Conservation (phyloP, 1,284 basidiomycete species). For the Stereum hirsutum region DNA sequence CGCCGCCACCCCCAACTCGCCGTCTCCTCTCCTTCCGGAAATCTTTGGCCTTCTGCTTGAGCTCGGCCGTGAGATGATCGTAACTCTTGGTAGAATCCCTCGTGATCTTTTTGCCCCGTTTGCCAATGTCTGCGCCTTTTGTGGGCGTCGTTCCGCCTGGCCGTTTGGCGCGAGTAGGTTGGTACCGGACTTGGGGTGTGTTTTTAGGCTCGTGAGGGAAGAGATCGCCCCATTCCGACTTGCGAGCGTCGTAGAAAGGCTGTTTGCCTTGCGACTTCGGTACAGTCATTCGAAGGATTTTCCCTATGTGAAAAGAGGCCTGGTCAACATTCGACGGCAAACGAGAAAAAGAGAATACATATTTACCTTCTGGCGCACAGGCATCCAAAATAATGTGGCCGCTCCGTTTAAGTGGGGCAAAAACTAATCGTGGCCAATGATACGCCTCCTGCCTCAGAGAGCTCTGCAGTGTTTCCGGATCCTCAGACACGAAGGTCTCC, state of each 20-base stretch:
- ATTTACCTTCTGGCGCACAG: conserved; percentile 74
- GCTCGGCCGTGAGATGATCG: conserved; percentile 26
- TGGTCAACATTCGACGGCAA: background rate
- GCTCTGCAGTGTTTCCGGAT: conserved; percentile 31
- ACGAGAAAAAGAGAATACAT: too few species aligned
- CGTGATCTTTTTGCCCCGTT: conserved; percentile 22
- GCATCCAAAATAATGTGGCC: conserved; percentile 93
- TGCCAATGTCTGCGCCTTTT: conserved; percentile 50
- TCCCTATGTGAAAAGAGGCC: conserved; percentile 38
- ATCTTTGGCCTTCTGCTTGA: conserved; percentile 24
- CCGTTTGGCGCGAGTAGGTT: conserved; percentile 24
- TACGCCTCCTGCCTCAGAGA: conserved; percentile 61
- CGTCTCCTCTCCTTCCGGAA: conserved; percentile 4
- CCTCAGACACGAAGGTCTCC: too few species aligned
- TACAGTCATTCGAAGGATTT: conserved; percentile 86
- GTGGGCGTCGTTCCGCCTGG: conserved; percentile 16
- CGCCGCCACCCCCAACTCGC: background rate
- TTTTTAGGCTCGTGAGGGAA: conserved; percentile 87
- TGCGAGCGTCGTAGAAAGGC: conserved; percentile 90
- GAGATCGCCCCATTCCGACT: conserved; percentile 88
- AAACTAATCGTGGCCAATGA: conserved; percentile 86
- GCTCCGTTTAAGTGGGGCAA: conserved; percentile 84
- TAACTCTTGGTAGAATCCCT: conserved; percentile 26
- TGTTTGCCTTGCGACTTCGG: conserved; percentile 93
- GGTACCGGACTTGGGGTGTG: conserved; percentile 52